Conservation (phyloP, 2,329 filamentous ascomycete species). For the Fusarium mundagurra region DNA sequence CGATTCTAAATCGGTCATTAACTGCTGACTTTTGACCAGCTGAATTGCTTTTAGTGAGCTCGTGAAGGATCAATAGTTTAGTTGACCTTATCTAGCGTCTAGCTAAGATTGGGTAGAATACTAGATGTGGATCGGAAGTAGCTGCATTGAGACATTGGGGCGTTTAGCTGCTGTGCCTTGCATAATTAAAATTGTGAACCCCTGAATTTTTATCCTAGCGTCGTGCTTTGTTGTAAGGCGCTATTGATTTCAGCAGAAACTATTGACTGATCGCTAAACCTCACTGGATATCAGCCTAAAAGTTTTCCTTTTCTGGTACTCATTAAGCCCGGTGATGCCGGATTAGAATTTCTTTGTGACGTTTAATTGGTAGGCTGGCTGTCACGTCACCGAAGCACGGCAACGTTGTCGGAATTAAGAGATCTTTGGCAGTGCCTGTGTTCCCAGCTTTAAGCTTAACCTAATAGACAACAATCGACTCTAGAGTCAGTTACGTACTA, state of each 20-base stretch:
- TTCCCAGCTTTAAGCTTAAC: neutral
- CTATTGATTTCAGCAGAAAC: neutral
- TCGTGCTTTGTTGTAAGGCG: neutral
- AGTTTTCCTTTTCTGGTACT: neutral
- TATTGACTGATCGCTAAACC: neutral
- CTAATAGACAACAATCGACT: neutral
- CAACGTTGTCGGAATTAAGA: neutral
- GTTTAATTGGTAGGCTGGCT: neutral
- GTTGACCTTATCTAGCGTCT: neutral
- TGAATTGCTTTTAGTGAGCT: neutral
- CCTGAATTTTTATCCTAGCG: neutral
- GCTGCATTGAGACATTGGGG: neutral
- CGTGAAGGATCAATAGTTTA: conserved; percentile 1
- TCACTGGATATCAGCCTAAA: neutral
- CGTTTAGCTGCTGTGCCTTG: neutral
- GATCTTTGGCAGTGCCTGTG: neutral
- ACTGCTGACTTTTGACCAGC: neutral
- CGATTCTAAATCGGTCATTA: neutral
- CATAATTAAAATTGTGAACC: neutral
- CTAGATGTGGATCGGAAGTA: neutral
- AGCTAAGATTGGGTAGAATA: neutral
- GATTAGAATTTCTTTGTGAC: rapidly evolving
- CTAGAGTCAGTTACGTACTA: no score
- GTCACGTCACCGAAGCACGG: neutral
- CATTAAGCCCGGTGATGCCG: neutral